Evolutionary conservation across 2,329 filamentous ascomycete species (phyloP), one percentile per base, ranked within the genome.

Genomic region (Botryotinia narcissicola): DNA sequence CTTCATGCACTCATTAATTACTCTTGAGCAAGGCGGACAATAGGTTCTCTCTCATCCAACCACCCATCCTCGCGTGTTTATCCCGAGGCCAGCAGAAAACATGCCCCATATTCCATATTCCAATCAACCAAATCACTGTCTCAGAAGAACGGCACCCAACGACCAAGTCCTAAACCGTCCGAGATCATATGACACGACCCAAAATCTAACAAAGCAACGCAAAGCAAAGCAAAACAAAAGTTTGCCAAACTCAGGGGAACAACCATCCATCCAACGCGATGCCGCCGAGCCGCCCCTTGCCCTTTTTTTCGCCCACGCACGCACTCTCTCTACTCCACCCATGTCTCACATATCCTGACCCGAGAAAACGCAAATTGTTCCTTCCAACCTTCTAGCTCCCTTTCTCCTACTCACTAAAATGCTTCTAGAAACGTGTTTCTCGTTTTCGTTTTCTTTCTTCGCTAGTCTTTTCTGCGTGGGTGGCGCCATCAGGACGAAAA

Each of bases 371-470:
- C 37, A 42, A 44, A 44, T 20, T 25, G n/a, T n/a, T 66, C 63
- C 63, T 51, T 67, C 46, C 35, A 67, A 29, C 46, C 64, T 67
- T 67, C 64, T 67, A 54, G 64, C 46, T 67, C 44, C 61, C 37
- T 63, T 63, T 25, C 25, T 20, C 14, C 37, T 37, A 29, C 51
- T 29, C n/a, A 57, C 51, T 57, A 32, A 46, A 37, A 40, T 51
- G 32, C 64, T 51, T 37, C 64, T 46, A 64, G 61, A 64, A 64
- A 64, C n/a, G n/a, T 46, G 40, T 46, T 46, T 46, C 42, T n/a
- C 20, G 8, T 32, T 46, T n/a, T 32, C 18, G 1, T n/a, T 44
- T 63, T 18, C 29, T 22, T 18, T 6, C 10, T 35, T 16, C 60
- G 35, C 42, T 44, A 42, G 20, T 35, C 32, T 48, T 35, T 25